Evolutionary conservation across 495 filamentous ascomycete species (phyloP).

Genomic region (Lasiosphaeria ovina): DNA sequence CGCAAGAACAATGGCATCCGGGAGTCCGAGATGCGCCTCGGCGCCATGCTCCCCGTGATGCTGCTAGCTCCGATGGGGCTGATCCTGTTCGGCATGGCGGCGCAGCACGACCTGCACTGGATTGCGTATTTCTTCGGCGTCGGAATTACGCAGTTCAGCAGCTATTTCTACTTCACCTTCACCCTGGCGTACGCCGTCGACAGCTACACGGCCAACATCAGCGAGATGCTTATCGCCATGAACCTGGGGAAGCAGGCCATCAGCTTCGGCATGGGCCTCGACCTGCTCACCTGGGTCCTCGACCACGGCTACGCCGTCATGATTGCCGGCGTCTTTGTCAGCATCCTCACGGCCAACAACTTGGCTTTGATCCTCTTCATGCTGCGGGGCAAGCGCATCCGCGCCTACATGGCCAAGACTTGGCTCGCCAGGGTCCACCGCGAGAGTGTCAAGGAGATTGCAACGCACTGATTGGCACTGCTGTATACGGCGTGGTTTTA

Average conservation of each 20-base stretch:
- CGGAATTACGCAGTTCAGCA: constrained; percentile 50
- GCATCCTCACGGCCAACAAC: constrained; percentile 56
- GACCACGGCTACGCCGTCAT: constrained; percentile 55
- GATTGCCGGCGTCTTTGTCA: constrained; percentile 58
- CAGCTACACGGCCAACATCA: constrained; percentile 55
- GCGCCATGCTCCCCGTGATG: constrained; percentile 54
- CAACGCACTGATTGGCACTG: constrained; percentile 5
- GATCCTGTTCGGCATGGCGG: constrained; percentile 55
- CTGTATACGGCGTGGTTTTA: neutral
- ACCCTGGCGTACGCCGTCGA: constrained; percentile 61
- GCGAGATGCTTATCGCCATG: constrained; percentile 67
- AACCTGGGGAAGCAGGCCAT: constrained; percentile 66
- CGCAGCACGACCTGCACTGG: constrained; percentile 55
- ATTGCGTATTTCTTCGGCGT: constrained; percentile 55
- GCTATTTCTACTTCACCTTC: constrained; percentile 59
- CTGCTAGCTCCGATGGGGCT: constrained; percentile 54
- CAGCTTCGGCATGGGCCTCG: constrained; percentile 59
- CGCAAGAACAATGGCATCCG: constrained; percentile 55
- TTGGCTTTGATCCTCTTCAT: constrained; percentile 54
- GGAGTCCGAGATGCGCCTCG: constrained; percentile 62
- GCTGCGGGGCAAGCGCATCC: constrained; percentile 56
- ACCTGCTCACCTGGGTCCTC: constrained; percentile 58
- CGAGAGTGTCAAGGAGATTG: constrained; percentile 9
- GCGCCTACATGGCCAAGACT: constrained; percentile 46
- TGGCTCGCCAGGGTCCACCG: constrained; percentile 47